Conservation (phyloP, 2,329 filamentous ascomycete species). For the Cercospora canescens region DNA sequence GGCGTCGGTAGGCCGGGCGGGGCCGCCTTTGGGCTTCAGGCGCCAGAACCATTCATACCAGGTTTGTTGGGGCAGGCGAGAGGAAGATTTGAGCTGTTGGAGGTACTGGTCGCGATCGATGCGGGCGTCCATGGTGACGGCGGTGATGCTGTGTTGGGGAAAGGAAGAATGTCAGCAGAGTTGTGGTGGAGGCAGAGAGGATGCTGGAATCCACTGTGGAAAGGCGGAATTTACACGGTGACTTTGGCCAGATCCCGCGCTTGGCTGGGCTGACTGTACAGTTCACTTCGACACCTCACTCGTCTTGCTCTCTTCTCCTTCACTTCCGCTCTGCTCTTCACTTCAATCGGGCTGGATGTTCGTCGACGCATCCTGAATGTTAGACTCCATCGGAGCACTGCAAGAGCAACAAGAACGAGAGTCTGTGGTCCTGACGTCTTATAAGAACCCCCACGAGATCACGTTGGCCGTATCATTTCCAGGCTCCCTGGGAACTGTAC, state of each 20-base stretch:
- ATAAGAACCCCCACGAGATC: not conserved
- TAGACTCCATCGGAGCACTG: not conserved
- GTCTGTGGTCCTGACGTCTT: not conserved
- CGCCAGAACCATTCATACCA: slow-evolving; percentile 27
- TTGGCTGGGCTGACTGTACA: slow-evolving; percentile 6
- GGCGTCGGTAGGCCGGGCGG: slow-evolving; percentile 28
- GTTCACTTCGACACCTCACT: not conserved
- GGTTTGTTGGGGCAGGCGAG: slow-evolving; percentile 22
- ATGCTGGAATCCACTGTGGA: not conserved
- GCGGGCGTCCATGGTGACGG: slow-evolving; percentile 26
- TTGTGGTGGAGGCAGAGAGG: not conserved
- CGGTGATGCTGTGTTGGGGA: slow-evolving; percentile 6
- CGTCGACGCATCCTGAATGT: not conserved
- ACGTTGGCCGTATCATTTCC: not conserved
- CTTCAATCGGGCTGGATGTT: slow-evolving; percentile 1
- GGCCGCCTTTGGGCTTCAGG: slow-evolving; percentile 7
- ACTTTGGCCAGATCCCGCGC: slow-evolving; percentile 6
- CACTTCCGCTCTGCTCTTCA: not conserved
- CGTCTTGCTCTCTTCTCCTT: not conserved
- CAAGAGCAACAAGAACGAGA: not conserved
- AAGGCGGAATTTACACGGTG: not conserved
- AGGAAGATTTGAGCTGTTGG: slow-evolving; percentile 18
- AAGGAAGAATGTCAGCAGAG: not conserved
- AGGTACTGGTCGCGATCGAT: slow-evolving; percentile 25
- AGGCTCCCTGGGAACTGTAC: not conserved